These are phyloP conservation scores for Cystobasidiopsis lactophilus DNA, from an alignment of 768 basidiomycete genomes.

Conservation along the genomic window DNA sequence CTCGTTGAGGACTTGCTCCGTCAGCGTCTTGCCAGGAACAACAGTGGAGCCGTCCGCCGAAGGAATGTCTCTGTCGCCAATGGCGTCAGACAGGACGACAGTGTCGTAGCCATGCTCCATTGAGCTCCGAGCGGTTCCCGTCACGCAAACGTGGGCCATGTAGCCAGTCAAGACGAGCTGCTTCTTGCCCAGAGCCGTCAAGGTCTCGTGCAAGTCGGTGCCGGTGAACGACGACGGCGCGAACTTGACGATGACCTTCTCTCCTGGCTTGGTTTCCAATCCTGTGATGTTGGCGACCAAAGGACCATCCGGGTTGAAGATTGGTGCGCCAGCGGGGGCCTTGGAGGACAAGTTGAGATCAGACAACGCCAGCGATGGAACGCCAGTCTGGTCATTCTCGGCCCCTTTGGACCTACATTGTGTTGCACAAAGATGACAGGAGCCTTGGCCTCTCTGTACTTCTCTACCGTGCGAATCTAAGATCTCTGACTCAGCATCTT, in stretches of 20 bases:
- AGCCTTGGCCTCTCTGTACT: slow-evolving; percentile 1
- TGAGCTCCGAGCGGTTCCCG: slow-evolving; percentile 10
- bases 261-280: slow-evolving; percentile 3
- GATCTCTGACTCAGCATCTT: background rate
- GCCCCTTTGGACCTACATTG: slow-evolving; percentile 5
- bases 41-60: background rate
- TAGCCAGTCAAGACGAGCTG: slow-evolving; percentile 13
- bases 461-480: background rate
- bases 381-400: slow-evolving; percentile 11
- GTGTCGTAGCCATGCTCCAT: slow-evolving; percentile 13
- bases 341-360: background rate
- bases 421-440: slow-evolving; percentile 14
- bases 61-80: slow-evolving; percentile 5
- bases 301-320: background rate
- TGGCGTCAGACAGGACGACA: slow-evolving; percentile 10
- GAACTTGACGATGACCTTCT: slow-evolving; percentile 12
- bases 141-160: slow-evolving; percentile 15
- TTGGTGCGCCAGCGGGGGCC: background rate
- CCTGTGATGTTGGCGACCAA: slow-evolving; percentile 5
- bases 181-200: slow-evolving; percentile 5
- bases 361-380: too few relatives aligned
- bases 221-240: slow-evolving; percentile 15
- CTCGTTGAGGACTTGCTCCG: background rate
- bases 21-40: background rate
- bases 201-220: slow-evolving; percentile 7